Conservation (phyloP, 2,329 filamentous ascomycete species). For the Fusarium palustre region DNA sequence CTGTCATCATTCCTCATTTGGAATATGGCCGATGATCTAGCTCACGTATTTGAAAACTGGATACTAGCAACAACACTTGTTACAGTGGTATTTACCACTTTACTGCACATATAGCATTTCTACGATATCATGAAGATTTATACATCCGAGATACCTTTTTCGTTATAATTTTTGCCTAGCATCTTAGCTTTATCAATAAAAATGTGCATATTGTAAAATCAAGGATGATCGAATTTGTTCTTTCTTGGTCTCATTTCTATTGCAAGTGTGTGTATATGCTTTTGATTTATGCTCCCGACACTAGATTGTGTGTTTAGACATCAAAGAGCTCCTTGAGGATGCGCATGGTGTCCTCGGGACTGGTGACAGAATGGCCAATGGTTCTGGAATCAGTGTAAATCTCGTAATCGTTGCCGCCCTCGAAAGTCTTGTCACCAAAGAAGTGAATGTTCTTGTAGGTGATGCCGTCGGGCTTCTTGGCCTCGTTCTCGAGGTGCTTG, state of each 20-base stretch:
- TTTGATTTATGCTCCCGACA: constrained; percentile 21
- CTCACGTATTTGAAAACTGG: neutral
- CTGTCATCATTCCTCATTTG: constrained; percentile 90
- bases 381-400: constrained; percentile 87
- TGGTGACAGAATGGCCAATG: constrained; percentile 84
- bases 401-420: constrained; percentile 95
- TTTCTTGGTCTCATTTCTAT: constrained; percentile 37
- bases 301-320: constrained; percentile 57
- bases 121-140: constrained; percentile 37
- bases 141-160: constrained; percentile 45
- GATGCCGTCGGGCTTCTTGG: constrained; percentile 74
- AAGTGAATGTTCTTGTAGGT: constrained; percentile 93
- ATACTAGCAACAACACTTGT: constrained; percentile 1
- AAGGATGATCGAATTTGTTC: constrained; percentile 5
- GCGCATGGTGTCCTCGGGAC: constrained; percentile 83
- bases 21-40: constrained; percentile 70
- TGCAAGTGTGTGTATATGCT: constrained; percentile 18
- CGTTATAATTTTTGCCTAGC: constrained; percentile 7
- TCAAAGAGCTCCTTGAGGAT: constrained; percentile 85
- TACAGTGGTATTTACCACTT: constrained; percentile 6
- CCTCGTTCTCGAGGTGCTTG: constrained; percentile 85
- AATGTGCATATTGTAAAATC: neutral
- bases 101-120: constrained; percentile 36
- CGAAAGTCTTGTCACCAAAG: constrained; percentile 95
- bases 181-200: neutral